These are phyloP conservation scores for Aurantiochytrium sp. DNA, from an alignment of 108 stramenopile species.

Conservation along the genomic window DNA sequence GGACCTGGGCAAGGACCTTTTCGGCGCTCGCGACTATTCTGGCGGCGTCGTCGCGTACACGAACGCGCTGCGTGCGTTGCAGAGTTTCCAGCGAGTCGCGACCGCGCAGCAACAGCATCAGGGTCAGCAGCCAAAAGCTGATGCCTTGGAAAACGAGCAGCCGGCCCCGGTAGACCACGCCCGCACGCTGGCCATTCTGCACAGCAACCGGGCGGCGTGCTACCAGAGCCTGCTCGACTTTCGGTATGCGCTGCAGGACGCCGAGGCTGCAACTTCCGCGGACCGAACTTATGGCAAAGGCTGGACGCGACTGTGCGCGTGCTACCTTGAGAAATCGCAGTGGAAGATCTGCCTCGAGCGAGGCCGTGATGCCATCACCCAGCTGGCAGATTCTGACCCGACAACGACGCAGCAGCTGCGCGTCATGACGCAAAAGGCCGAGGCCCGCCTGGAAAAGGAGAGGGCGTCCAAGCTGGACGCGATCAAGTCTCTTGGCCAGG, in stretches of 20 bases:
- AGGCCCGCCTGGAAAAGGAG: not conserved
- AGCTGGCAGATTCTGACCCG: not conserved
- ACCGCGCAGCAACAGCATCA: too few species aligned
- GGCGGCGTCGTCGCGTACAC: not conserved
- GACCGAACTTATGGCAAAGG: not conserved
- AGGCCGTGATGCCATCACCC: not conserved
- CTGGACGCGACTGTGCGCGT: not conserved
- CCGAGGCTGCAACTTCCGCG: not conserved
- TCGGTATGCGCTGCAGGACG: not conserved
- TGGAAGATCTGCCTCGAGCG: not conserved
- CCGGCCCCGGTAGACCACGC: too few species aligned
- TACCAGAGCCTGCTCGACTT: not conserved
- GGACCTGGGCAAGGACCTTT: not conserved
- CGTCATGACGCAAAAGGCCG: not conserved
- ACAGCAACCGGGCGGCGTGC: slow-evolving; percentile 19
- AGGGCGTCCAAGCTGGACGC: not conserved
- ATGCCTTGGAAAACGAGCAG: too few species aligned
- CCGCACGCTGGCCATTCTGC: not conserved
- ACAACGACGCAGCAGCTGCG: not conserved
- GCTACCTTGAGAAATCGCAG: not conserved
- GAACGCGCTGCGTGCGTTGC: not conserved
- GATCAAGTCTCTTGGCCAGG: slow-evolving; percentile 25
- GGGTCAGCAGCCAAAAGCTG: too few species aligned
- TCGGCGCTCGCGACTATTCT: not conserved
- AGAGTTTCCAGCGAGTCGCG: not conserved